Base-by-base conservation (phyloP, 495 filamentous ascomycete genomes). In the Hapsidospora chrysogenum region DNA sequence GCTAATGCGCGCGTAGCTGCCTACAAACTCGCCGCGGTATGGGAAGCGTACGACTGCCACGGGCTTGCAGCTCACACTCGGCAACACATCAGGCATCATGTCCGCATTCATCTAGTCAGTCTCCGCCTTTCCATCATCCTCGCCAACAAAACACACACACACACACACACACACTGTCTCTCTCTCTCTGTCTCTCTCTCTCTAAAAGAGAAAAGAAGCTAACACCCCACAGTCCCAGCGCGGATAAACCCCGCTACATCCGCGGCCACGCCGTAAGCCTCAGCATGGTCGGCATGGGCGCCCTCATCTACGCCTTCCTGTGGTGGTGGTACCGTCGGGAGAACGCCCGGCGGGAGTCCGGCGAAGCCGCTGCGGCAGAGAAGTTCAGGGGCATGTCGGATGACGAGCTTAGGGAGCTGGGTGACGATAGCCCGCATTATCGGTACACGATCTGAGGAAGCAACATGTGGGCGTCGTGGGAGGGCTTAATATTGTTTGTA, bases 11-110 rank as follows among this genome's bases (percentile, higher is more conserved):
- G 17, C 22, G 6, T 27, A 52, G 54, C 31, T 67, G 35, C 60
- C 64, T 3, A 64, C 47, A 17, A 67, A 65, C 45, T 54, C 51
- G 11, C 79, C 78, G 4, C 56, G 78, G 25, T 82, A 83, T 38
- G 77, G 74, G 10, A 85, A 84, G 43, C 61, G 79, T 18, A 76
- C 78, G 0, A 74, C 72, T 9, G 78, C 74, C 0, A 77, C 67
- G 1, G 78, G 76, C 1, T 44, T 85, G 46, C 77, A 84, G 50
- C 53, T 84, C 17, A 79, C 71, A 0, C 64, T 75, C 29, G 79
- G 76, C 10, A 84, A 84, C 47, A 50, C 61, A 9, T 64, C 66
- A 18, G 79, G 79, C 0, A 75, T 85, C 37, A 74, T 80, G 71
- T 61, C 73, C 2, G 66, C 70, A 0, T 82, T 80, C 37, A 61